Conservation (phyloP, 2,329 filamentous ascomycete species). For the Botryotinia calthae region DNA sequence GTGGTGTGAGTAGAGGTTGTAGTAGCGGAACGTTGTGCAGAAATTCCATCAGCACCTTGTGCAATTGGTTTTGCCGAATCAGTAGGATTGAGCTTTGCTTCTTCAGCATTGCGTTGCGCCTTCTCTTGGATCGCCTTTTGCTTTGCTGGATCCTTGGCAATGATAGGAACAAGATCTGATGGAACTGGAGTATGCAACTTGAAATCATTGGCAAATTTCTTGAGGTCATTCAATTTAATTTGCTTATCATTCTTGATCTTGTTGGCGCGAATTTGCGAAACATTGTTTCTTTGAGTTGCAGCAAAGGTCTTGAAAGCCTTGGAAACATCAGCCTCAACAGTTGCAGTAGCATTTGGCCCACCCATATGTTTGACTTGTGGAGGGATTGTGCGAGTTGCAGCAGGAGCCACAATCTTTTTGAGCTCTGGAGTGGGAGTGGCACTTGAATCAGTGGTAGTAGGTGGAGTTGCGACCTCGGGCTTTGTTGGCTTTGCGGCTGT, state of each 20-base stretch:
- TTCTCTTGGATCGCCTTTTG: constrained; percentile 91
- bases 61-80: constrained; percentile 45
- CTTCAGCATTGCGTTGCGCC: constrained; percentile 72
- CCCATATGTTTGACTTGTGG: constrained; percentile 37
- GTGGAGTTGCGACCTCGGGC: constrained; percentile 34
- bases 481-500: constrained; percentile 32
- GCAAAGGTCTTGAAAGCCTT: constrained; percentile 65
- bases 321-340: constrained; percentile 60
- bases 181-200: constrained; percentile 93
- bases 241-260: constrained; percentile 76
- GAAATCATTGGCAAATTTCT: constrained; percentile 92
- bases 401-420: constrained; percentile 35
- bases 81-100: constrained; percentile 47
- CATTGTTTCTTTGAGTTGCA: constrained; percentile 52
- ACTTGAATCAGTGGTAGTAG: constrained; percentile 34
- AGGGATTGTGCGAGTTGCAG: constrained; percentile 39
- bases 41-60: constrained; percentile 47
- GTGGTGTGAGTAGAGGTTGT: constrained; percentile 45
- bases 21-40: constrained; percentile 42
- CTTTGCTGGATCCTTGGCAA: constrained; percentile 94
- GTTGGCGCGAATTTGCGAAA: constrained; percentile 54
- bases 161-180: constrained; percentile 85
- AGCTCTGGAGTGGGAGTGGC: constrained; percentile 30
- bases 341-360: constrained; percentile 54
- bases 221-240: constrained; percentile 87